Base-by-base conservation (phyloP, 1,284 basidiomycete genomes). In the Ustilago crameri region DNA sequence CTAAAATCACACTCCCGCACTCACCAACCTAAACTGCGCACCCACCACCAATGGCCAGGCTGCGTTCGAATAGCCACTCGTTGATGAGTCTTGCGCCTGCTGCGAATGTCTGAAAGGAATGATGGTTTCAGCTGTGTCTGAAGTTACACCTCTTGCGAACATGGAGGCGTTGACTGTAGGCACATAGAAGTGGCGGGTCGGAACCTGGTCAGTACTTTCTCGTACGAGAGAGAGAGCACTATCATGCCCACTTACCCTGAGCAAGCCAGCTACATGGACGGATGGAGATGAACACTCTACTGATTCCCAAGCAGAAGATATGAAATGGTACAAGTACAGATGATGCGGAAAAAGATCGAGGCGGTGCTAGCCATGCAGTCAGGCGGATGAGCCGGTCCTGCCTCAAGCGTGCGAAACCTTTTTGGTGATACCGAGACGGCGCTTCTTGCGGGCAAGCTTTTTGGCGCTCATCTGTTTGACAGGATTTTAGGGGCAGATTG, bases 401-500 rank as follows among this genome's bases (percentile, higher is more conserved):
- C 8, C 14, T 8, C 41, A 67, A 24, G 64, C 56, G 52, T 76
- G 74, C 23, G 74, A 59, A 2, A 76, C 74, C 54, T 76, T 76
- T 43, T 76, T 76, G 57, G 63, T 76, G 51, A 76, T 67, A 8
- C 74, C 74, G 43, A 76, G 42, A 53, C 72, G 54, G 8, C 72
- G 55, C 63, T 71, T 64, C 58, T 74, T 74, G 26, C 75, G 65
- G 17, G 62, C 63, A 3, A 76, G 66, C 49, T 52, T 55, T 52
- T 76, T 76, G 38, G 64, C 67, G 61, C 75, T 76, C 75, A 76
- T 76, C 75, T 76, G 37, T 17, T 26, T 12, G 38, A 30, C 15
- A 22, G 18, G 37, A 14, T 38, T 18, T 2, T 3, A 54, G 26
- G 3, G 17, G 9, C 22, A 26, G 9, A 14, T 18, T 26, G 12